A percentile compares a stretch with the other conserved stretches of the same genome.
Conservation (phyloP, 768 basidiomycete genomes). For the Naganishia onofrii region DNA sequence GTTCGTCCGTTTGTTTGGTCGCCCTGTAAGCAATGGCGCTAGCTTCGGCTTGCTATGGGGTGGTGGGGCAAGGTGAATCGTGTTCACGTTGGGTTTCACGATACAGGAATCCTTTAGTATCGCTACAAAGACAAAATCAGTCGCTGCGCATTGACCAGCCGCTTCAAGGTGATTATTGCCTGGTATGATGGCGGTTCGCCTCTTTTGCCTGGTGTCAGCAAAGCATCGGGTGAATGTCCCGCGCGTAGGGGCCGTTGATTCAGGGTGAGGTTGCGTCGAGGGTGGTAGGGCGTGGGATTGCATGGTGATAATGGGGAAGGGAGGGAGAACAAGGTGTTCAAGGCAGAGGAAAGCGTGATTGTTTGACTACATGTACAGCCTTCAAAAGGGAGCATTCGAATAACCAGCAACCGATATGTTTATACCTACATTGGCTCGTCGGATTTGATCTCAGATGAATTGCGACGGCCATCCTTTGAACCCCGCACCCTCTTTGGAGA, state of each 20-base stretch:
- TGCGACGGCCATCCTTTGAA: background rate
- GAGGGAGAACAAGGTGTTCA: background rate
- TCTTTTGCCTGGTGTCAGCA: background rate
- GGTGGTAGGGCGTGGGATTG: background rate
- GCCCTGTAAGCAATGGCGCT: background rate
- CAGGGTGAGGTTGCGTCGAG: background rate
- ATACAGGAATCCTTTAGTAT: conserved; percentile 9
- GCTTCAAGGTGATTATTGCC: background rate
- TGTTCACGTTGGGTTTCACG: background rate
- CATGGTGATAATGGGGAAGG: background rate
- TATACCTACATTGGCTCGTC: too few species aligned
- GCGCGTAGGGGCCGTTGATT: background rate
- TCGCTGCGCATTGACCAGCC: too few species aligned
- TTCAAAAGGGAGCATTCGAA: too few species aligned
- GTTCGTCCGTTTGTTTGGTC: background rate
- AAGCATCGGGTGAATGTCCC: background rate
- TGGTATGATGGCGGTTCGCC: background rate
- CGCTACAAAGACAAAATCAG: background rate
- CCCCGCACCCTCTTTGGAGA: background rate
- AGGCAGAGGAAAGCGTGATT: too few species aligned
- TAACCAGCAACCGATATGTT: too few species aligned
- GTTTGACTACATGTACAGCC: too few species aligned
- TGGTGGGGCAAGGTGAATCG: background rate
- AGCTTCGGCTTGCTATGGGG: background rate
- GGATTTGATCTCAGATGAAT: background rate